Evolutionary conservation across 495 filamentous ascomycete species (phyloP).

Genomic region (Hypoxylon lienhwacheense): DNA sequence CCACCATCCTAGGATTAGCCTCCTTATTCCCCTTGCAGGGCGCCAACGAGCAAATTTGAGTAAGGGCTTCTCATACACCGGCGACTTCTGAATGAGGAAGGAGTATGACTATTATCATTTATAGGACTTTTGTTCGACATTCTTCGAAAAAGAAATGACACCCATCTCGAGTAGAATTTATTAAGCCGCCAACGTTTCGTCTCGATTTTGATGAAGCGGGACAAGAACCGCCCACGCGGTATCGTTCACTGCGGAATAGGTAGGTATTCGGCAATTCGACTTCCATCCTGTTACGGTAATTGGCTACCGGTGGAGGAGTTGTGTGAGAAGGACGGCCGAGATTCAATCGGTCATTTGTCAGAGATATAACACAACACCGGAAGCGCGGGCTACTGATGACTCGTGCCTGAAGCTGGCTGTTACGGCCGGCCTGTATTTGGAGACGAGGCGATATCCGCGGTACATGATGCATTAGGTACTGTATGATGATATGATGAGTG

Average conservation of each 20-base stretch:
- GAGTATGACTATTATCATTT: constrained; percentile 3
- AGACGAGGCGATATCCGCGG: background rate
- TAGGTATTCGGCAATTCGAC: constrained; percentile 12
- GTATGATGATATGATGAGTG: background rate
- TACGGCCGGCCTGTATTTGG: constrained; percentile 9
- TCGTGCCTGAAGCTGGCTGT: constrained; percentile 27
- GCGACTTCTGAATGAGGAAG: constrained; percentile 22
- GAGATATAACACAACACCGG: constrained; percentile 27
- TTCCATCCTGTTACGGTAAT: constrained; percentile 26
- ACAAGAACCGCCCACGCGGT: constrained; percentile 16
- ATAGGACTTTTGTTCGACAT: too few relatives aligned
- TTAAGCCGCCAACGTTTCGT: background rate
- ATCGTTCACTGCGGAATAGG: constrained; percentile 24
- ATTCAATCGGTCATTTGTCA: constrained; percentile 29
- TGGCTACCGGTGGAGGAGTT: constrained; percentile 27
- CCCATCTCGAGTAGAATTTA: background rate
- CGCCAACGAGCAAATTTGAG: constrained; percentile 8
- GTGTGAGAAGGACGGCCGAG: constrained; percentile 12
- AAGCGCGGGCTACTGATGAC: constrained; percentile 36
- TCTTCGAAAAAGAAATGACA: too few relatives aligned
- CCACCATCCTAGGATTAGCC: constrained; percentile 13
- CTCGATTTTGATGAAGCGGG: constrained; percentile 2
- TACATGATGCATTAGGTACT: background rate
- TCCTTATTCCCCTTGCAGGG: constrained; percentile 27
- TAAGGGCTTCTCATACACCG: constrained; percentile 3